These are phyloP conservation scores for Blastobotrys chiropterorum DNA, from an alignment of 805 yeast species.

Conservation along the genomic window DNA sequence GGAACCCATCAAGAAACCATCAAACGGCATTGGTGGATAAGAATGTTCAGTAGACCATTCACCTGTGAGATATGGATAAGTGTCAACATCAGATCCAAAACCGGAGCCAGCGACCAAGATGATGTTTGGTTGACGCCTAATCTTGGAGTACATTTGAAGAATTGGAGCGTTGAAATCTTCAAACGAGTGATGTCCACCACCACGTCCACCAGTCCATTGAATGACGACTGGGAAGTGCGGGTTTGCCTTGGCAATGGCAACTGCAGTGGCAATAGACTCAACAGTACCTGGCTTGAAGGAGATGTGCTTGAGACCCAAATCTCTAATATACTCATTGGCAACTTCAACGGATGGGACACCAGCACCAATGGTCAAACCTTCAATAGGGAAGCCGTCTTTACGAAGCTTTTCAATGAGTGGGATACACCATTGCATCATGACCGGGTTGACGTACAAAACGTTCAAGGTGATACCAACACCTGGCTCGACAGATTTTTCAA, in stretches of 20 bases:
- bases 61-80: conserved; percentile 97
- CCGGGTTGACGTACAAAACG: conserved; percentile 92
- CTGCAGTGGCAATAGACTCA: conserved; percentile 81
- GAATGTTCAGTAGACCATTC: conserved; percentile 82
- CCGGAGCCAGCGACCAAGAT: conserved; percentile 96
- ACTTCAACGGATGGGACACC: conserved; percentile 99
- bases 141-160: conserved; percentile 89
- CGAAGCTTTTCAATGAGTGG: conserved; percentile 88
- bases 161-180: conserved; percentile 99
- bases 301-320: conserved; percentile 85
- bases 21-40: conserved; percentile 98
- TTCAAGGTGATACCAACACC: conserved; percentile 91
- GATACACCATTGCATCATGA: conserved; percentile 98
- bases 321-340: conserved; percentile 91
- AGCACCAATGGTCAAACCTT: conserved; percentile 95
- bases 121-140: conserved; percentile 86
- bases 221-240: conserved; percentile 94
- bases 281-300: conserved; percentile 98
- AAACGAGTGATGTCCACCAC: conserved; percentile 99
- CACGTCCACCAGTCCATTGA: conserved; percentile 99
- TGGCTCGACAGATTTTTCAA: conserved; percentile 63
- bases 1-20: conserved; percentile 93
- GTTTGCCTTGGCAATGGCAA: conserved; percentile 89
- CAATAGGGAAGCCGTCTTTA: conserved; percentile 90
- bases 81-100: conserved; percentile 93